Evolutionary conservation across 768 basidiomycete genomes (phyloP).

Genomic region (Pulveroboletus sp.): DNA sequence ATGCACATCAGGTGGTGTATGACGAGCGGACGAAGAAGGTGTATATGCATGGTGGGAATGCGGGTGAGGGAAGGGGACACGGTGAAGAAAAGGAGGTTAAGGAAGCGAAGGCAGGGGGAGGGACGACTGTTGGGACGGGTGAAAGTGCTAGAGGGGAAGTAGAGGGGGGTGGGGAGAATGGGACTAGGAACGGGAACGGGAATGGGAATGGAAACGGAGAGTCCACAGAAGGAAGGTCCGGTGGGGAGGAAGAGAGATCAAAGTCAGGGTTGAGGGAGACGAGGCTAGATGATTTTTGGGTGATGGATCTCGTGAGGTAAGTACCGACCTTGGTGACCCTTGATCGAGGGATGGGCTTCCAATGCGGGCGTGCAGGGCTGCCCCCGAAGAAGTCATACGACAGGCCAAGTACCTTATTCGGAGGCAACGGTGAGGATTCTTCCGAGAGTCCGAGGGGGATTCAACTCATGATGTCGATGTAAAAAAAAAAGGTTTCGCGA

Average conservation of each 20-base stretch:
- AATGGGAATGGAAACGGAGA: neutral
- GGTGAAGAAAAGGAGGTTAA: conserved; percentile 26
- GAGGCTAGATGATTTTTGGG: conserved; percentile 76
- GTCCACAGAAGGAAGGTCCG: conserved; percentile 14
- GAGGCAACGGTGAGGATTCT: conserved; percentile 58
- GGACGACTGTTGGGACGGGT: neutral
- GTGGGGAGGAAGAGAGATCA: conserved; percentile 8
- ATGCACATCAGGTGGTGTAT: conserved; percentile 78
- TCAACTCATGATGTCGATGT: neutral
- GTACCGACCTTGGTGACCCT: conserved; percentile 5
- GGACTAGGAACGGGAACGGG: neutral
- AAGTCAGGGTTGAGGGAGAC: conserved; percentile 30
- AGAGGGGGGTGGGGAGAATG: neutral
- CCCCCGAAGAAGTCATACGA: conserved; percentile 57
- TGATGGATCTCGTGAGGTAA: conserved; percentile 62
- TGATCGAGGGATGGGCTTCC: neutral
- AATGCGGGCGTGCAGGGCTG: conserved; percentile 40
- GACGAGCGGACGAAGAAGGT: conserved; percentile 50
- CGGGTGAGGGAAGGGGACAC: conserved; percentile 35
- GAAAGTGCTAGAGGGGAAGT: neutral
- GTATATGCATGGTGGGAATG: conserved; percentile 77
- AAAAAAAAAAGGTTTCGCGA: conserved; percentile 62
- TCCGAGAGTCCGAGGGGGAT: neutral
- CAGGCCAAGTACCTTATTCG: conserved; percentile 60
- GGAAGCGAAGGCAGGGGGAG: neutral